These are phyloP conservation scores for Zizania palustris DNA, from an alignment of 202 grass and related monocot genomes.

Conservation along the genomic window DNA sequence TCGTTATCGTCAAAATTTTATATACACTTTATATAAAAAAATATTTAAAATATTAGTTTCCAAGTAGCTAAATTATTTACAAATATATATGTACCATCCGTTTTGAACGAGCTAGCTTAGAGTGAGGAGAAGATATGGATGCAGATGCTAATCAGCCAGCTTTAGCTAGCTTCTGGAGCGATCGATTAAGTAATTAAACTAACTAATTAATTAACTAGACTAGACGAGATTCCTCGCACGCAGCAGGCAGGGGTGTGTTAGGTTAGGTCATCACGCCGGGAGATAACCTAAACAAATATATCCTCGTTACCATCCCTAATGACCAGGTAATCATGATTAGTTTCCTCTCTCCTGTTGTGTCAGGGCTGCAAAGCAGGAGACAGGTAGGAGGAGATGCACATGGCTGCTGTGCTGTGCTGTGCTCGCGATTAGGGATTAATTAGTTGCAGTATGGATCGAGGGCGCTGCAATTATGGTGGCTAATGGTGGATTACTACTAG, in stretches of 20 bases:
- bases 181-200: neutral
- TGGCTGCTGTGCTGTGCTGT: no score
- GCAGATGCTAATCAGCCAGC: neutral
- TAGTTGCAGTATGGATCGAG: neutral
- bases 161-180: neutral
- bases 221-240: slow-evolving; percentile 46
- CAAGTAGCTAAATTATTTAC: no score
- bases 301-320: neutral
- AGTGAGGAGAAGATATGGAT: no score
- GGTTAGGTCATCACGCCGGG: slow-evolving; percentile 41
- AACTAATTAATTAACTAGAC: no score
- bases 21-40: no score
- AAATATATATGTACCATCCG: no score
- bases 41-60: no score
- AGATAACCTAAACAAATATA: slow-evolving; percentile 38
- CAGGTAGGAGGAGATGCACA: neutral
- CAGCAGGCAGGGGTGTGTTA: slow-evolving; percentile 13
- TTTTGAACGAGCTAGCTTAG: no score
- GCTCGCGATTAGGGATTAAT: neutral
- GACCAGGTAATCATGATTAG: slow-evolving; percentile 36
- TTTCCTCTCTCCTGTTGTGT: neutral
- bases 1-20: no score
- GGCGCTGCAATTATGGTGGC: neutral
- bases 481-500: neutral
- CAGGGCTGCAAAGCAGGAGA: slow-evolving; percentile 35